Conservation (phyloP, 352 stramenopile genomes). For the Globisporangium nunn region DNA sequence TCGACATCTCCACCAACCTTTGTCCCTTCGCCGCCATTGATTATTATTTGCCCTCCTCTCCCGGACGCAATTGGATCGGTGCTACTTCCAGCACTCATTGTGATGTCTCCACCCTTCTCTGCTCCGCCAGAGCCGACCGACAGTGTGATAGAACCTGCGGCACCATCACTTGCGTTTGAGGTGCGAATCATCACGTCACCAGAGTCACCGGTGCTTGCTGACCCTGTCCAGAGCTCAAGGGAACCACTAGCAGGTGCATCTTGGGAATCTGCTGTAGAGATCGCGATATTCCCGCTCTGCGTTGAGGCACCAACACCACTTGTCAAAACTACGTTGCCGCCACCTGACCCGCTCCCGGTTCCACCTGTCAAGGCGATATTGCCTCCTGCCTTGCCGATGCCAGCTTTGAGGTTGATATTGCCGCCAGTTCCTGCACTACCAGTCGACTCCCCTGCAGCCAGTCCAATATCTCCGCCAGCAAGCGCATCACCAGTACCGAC, state of each 20-base stretch:
- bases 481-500: slow-evolving; percentile 7
- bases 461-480: slow-evolving; percentile 4
- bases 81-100: slow-evolving; percentile 20
- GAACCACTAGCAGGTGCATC: slow-evolving; percentile 13
- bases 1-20: slow-evolving; percentile 19
- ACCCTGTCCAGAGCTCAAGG: slow-evolving; percentile 17
- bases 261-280: slow-evolving; percentile 14
- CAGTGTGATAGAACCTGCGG: slow-evolving; percentile 17
- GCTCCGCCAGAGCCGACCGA: slow-evolving; percentile 19
- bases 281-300: slow-evolving; percentile 18
- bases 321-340: slow-evolving; percentile 17
- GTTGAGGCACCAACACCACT: slow-evolving; percentile 17
- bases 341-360: slow-evolving; percentile 8
- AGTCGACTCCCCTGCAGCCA: slow-evolving; percentile 11
- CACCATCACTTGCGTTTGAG: slow-evolving; percentile 11
- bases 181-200: slow-evolving; percentile 16
- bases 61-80: slow-evolving; percentile 5
- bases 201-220: slow-evolving; percentile 12
- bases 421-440: slow-evolving; percentile 9
- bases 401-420: slow-evolving; percentile 6
- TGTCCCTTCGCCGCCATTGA: slow-evolving; percentile 16
- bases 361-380: slow-evolving; percentile 11
- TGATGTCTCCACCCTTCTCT: slow-evolving; percentile 8
- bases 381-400: slow-evolving; percentile 10
- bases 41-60: slow-evolving; percentile 12